A percentile compares a stretch with the other conserved stretches of the same genome.
Conservation (phyloP, 148 eudicot species). For the Bassia scoparia region DNA sequence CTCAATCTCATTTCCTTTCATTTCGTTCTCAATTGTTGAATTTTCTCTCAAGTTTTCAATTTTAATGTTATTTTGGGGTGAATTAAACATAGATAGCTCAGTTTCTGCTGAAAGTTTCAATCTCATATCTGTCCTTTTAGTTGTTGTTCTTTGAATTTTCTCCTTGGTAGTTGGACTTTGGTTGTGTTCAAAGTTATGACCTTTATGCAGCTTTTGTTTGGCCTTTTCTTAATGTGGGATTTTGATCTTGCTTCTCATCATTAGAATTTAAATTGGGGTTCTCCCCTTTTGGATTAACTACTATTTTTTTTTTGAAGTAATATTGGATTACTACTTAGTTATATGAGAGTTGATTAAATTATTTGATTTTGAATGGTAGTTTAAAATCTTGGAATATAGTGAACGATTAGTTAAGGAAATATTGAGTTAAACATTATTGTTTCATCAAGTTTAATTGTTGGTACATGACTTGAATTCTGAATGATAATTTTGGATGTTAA, state of each 20-base stretch:
- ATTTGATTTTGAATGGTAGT: constrained; percentile 2
- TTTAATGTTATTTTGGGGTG: not conserved
- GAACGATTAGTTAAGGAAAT: constrained; percentile 7
- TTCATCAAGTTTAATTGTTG: constrained; percentile 10
- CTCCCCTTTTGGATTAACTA: not conserved
- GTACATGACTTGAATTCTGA: constrained; percentile 25
- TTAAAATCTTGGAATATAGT: not conserved
- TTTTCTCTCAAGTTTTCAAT: too few relatives aligned
- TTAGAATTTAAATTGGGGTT: not conserved
- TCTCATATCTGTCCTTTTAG: not conserved
- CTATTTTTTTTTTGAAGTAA: too few relatives aligned
- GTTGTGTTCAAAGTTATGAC: not conserved
- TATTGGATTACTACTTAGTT: not conserved
- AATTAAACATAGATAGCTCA: not conserved
- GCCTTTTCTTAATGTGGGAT: too few relatives aligned
- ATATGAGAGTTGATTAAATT: not conserved
- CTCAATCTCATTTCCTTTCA: not conserved
- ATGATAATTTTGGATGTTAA: constrained; percentile 3
- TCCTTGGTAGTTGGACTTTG: too few relatives aligned
- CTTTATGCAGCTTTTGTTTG: not conserved
- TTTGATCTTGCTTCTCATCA: not conserved
- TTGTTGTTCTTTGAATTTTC: not conserved
- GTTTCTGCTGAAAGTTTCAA: not conserved
- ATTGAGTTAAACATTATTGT: not conserved
- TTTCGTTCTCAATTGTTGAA: not conserved